These are phyloP conservation scores for Tetraselmis chui DNA, from an alignment of 139 green algal genomes.

Conservation along the genomic window DNA sequence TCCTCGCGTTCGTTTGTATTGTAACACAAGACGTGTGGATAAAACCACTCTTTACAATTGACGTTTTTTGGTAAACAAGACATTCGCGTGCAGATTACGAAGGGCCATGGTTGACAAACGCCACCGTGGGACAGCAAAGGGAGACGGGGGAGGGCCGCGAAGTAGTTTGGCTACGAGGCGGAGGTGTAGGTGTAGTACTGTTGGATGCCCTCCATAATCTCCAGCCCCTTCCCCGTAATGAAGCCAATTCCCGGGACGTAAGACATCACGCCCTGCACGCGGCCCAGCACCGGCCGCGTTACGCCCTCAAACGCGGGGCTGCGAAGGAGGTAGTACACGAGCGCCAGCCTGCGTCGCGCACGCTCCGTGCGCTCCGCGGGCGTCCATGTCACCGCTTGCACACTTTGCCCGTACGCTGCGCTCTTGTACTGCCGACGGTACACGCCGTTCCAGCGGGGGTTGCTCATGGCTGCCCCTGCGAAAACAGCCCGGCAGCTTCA, in stretches of 20 bases:
- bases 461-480: background rate
- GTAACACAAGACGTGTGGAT: too few relatives aligned
- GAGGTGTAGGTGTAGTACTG: constrained; percentile 55
- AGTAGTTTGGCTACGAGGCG: too few relatives aligned
- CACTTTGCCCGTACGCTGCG: background rate
- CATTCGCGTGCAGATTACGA: too few relatives aligned
- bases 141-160: too few relatives aligned
- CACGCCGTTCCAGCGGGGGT: background rate
- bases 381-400: constrained; percentile 14
- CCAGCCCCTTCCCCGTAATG: constrained; percentile 31
- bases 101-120: too few relatives aligned
- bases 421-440: background rate
- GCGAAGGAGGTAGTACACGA: constrained; percentile 49
- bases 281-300: constrained; percentile 21
- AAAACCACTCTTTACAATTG: too few relatives aligned
- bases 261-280: constrained; percentile 9
- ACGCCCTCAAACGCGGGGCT: constrained; percentile 44
- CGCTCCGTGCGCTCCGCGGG: constrained; percentile 29
- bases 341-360: constrained; percentile 18
- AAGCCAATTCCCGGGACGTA: constrained; percentile 38
- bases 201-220: constrained; percentile 56
- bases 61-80: too few relatives aligned
- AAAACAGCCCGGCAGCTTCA: too few relatives aligned
- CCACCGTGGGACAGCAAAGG: too few relatives aligned
- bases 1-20: too few relatives aligned